These are phyloP conservation scores for Syzygium aromaticum DNA, from an alignment of 345 rosid genomes.

Conservation along the genomic window DNA sequence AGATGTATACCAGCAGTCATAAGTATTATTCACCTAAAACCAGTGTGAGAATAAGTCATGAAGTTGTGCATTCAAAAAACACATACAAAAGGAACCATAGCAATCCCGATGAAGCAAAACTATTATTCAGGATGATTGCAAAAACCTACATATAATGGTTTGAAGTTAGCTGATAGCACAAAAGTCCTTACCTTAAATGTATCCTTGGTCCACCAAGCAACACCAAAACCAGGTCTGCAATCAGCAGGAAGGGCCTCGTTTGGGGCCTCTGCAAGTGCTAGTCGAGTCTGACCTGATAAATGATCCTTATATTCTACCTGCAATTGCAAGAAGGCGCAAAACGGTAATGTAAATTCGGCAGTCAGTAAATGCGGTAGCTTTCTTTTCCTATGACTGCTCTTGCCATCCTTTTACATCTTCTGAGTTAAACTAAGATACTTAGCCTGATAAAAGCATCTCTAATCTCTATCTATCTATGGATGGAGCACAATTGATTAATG, in stretches of 20 bases:
- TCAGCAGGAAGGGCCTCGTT: conserved; percentile 77
- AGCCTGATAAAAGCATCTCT: neutral
- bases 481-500: neutral
- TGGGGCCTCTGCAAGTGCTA: conserved; percentile 85
- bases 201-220: conserved; percentile 69
- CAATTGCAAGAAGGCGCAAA: neutral
- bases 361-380: neutral
- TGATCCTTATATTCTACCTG: conserved; percentile 82
- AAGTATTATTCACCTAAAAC: conserved; percentile 75
- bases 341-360: neutral
- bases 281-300: conserved; percentile 42
- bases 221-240: conserved; percentile 78
- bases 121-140: neutral
- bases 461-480: neutral
- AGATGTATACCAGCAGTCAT: conserved; percentile 78
- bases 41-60: neutral
- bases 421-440: neutral
- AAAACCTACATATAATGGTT: neutral
- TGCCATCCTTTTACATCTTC: neutral
- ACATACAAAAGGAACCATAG: neutral
- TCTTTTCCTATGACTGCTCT: neutral
- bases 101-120: neutral
- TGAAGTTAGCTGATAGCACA: neutral
- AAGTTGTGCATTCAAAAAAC: neutral
- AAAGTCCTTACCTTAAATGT: conserved; percentile 53